Evolutionary conservation across 2,329 filamentous ascomycete species (phyloP).

Genomic region (Pseudogymnoascus sp.): DNA sequence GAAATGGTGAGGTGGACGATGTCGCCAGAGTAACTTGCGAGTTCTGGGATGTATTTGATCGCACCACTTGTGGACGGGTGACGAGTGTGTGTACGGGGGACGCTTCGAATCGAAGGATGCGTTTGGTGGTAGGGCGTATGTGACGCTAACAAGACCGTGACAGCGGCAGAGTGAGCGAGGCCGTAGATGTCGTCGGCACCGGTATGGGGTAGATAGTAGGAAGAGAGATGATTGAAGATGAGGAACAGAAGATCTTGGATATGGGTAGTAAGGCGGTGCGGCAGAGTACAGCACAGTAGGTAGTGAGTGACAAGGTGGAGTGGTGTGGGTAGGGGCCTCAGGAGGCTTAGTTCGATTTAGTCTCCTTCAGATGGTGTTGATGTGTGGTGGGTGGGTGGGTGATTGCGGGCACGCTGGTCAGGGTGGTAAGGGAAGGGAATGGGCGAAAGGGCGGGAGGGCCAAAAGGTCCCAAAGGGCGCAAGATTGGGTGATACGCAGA

Average conservation of each 20-base stretch:
- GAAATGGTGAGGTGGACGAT: constrained; percentile 2
- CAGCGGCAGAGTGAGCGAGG: background rate
- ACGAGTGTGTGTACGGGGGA: background rate
- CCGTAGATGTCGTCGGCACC: background rate
- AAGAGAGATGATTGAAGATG: background rate
- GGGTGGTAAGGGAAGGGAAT: background rate
- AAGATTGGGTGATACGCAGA: constrained; percentile 7
- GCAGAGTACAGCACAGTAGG: background rate
- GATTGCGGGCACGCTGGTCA: constrained; percentile 3
- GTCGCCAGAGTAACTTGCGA: background rate
- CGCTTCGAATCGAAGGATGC: background rate
- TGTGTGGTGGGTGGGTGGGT: constrained; percentile 1
- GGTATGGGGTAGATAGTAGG: background rate
- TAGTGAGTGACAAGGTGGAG: background rate
- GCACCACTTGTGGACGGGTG: background rate
- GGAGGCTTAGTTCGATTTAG: constrained; percentile 7
- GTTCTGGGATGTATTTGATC: background rate
- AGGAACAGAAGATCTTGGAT: constrained; percentile 6
- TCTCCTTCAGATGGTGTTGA: background rate
- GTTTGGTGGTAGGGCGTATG: background rate
- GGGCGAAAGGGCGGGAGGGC: background rate
- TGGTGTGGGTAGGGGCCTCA: constrained; percentile 1
- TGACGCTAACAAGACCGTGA: background rate
- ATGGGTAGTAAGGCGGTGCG: constrained; percentile 7
- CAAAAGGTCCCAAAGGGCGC: background rate